These are phyloP conservation scores for Pichia sp. DNA, from an alignment of 1,139 yeast species.

Conservation along the genomic window DNA sequence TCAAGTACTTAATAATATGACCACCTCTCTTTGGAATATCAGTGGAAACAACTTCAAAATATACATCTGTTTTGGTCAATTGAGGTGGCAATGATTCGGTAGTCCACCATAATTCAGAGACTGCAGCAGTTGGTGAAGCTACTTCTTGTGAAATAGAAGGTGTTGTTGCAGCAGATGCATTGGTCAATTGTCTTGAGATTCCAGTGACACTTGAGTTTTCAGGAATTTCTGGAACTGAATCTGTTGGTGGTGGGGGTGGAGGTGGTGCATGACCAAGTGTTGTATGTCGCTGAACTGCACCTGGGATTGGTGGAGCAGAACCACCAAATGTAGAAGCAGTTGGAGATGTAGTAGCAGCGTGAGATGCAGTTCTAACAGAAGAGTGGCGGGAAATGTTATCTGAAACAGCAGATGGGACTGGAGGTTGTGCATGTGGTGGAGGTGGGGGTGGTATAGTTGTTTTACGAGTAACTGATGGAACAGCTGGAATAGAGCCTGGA, in stretches of 20 bases:
- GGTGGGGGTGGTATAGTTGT: slow-evolving; percentile 16
- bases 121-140: slow-evolving; percentile 24
- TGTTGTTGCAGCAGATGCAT: slow-evolving; percentile 10
- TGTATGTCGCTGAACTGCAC: slow-evolving; percentile 1
- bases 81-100: slow-evolving; percentile 58
- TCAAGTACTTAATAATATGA: slow-evolving; percentile 49
- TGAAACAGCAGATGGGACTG: slow-evolving; percentile 17
- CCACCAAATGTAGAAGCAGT: slow-evolving; percentile 18
- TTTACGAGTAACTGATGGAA: slow-evolving; percentile 19
- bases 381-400: slow-evolving; percentile 10
- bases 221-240: slow-evolving; percentile 19
- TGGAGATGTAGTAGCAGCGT: slow-evolving; percentile 18
- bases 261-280: slow-evolving; percentile 18
- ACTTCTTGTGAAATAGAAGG: slow-evolving; percentile 18
- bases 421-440: slow-evolving; percentile 26
- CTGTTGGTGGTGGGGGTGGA: slow-evolving; percentile 20
- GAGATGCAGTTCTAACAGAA: slow-evolving; percentile 13
- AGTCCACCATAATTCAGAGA: slow-evolving; percentile 59
- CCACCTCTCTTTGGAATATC: slow-evolving; percentile 58
- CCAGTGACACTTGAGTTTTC: slow-evolving; percentile 23
- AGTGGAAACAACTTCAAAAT: slow-evolving; percentile 66
- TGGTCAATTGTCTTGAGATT: slow-evolving; percentile 21
- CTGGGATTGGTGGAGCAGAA: slow-evolving; percentile 17
- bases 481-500: slow-evolving; percentile 17
- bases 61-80: slow-evolving; percentile 44